Conservation (phyloP, 2,329 filamentous ascomycete genomes). For the Fusarium veterinarium region DNA sequence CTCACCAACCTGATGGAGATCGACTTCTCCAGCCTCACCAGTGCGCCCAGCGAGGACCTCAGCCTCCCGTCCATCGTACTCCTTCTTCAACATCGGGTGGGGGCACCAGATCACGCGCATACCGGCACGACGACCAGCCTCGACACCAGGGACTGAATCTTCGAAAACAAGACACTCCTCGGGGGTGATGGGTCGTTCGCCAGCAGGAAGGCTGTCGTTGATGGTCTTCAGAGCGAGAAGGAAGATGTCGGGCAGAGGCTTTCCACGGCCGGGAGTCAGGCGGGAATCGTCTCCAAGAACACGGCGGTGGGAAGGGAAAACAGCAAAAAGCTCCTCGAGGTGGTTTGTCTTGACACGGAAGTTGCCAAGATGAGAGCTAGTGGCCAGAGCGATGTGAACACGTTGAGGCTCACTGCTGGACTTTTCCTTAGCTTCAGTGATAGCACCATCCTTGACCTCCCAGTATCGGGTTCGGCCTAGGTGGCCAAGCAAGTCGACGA, state of each 20-base stretch:
- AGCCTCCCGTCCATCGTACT: slow-evolving; percentile 80
- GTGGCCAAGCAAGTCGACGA: slow-evolving; percentile 72
- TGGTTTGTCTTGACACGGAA: slow-evolving; percentile 81
- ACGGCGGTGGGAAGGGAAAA: slow-evolving; percentile 76
- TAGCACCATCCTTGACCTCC: slow-evolving; percentile 50
- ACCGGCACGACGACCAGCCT: slow-evolving; percentile 88
- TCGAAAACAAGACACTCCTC: slow-evolving; percentile 97
- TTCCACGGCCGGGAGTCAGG: slow-evolving; percentile 83
- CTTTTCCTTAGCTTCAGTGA: slow-evolving; percentile 32
- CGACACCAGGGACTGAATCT: slow-evolving; percentile 92
- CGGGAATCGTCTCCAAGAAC: slow-evolving; percentile 88
- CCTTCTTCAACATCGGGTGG: slow-evolving; percentile 79
- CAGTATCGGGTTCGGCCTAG: slow-evolving; percentile 66
- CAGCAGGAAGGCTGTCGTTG: slow-evolving; percentile 76
- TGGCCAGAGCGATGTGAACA: slow-evolving; percentile 87
- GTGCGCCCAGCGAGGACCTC: slow-evolving; percentile 87
- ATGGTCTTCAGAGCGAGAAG: slow-evolving; percentile 85
- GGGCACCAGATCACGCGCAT: slow-evolving; percentile 97
- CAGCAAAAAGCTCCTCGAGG: slow-evolving; percentile 67
- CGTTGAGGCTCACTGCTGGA: slow-evolving; percentile 47
- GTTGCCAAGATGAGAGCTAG: slow-evolving; percentile 77
- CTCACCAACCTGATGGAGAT: slow-evolving; percentile 67
- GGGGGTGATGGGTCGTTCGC: slow-evolving; percentile 74
- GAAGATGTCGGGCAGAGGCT: slow-evolving; percentile 96
- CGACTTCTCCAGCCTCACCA: slow-evolving; percentile 70